Percentiles rank a stretch among this genome's conserved stretches.
These are phyloP conservation scores for Starmerella asiatica DNA, from an alignment of 805 yeast species.

Conservation along the genomic window DNA sequence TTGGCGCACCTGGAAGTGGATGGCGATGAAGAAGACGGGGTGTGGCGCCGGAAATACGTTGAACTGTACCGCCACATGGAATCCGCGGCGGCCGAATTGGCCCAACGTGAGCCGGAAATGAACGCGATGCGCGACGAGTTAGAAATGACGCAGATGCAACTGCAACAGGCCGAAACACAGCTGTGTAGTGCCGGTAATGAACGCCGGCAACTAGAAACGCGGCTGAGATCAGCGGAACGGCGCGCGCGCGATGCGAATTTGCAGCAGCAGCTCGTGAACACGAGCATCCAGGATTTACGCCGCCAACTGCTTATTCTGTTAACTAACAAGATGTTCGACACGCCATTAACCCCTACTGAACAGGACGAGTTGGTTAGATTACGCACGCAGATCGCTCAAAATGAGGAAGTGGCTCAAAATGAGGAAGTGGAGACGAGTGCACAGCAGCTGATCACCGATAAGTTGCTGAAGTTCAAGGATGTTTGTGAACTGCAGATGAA, in stretches of 20 bases:
- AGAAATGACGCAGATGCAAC: conserved; percentile 34
- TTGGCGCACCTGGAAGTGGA: conserved; percentile 16
- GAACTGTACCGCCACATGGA: conserved; percentile 58
- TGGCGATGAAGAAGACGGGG: conserved; percentile 15
- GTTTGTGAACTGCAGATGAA: conserved; percentile 56
- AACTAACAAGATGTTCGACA: conserved; percentile 42
- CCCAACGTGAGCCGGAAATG: conserved; percentile 62
- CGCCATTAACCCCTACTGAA: conserved; percentile 54
- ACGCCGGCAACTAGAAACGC: conserved; percentile 29
- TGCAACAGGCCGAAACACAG: conserved; percentile 43
- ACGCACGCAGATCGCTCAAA: conserved; percentile 26
- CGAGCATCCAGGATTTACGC: conserved; percentile 58
- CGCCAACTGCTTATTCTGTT: conserved; percentile 68
- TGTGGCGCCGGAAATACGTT: conserved; percentile 57
- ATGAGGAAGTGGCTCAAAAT: conserved; percentile 37
- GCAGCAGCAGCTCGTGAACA: conserved; percentile 38
- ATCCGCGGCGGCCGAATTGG: conserved; percentile 59
- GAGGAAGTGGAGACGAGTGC: conserved; percentile 27
- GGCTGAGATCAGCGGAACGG: conserved; percentile 25
- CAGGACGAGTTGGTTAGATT: conserved; percentile 48
- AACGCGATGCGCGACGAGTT: conserved; percentile 4
- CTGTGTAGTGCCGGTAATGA: conserved; percentile 34
- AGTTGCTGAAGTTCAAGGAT: conserved; percentile 57
- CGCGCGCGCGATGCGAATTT: conserved; percentile 33
- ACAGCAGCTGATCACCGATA: conserved; percentile 43